Conservation (phyloP, 768 basidiomycete species). For the Mycena vulgaris region DNA sequence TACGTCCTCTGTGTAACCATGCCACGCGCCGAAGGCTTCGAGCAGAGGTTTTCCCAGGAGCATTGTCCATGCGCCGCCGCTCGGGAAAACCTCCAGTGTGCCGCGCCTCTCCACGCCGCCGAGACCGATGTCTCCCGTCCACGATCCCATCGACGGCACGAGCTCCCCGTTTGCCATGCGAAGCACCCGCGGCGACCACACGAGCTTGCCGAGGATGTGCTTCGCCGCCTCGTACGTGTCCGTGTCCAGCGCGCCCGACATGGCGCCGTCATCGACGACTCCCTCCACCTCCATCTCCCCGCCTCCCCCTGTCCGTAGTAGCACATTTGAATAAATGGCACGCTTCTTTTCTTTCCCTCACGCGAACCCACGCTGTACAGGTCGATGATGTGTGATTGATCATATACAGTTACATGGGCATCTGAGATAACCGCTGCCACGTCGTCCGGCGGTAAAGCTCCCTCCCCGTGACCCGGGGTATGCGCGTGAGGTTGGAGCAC, state of each 20-base stretch:
- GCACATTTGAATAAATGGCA: conserved; percentile 26
- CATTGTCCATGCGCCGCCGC: conserved; percentile 35
- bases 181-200: conserved; percentile 6
- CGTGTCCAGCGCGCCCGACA: conserved; percentile 28
- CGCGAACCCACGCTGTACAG: conserved; percentile 25
- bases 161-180: conserved; percentile 38
- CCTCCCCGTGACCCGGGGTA: conserved; percentile 21
- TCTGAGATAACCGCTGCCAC: conserved; percentile 21
- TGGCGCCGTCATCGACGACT: conserved; percentile 35
- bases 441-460: conserved; percentile 11
- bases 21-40: conserved; percentile 30
- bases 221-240: conserved; percentile 11
- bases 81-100: conserved; percentile 37
- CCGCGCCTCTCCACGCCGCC: conserved; percentile 17
- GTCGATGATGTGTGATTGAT: conserved; percentile 24
- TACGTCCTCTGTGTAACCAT: conserved; percentile 30
- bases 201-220: not conserved
- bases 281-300: not conserved
- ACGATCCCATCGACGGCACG: conserved; percentile 29
- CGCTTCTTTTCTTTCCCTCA: not conserved
- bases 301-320: not conserved
- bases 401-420: not conserved
- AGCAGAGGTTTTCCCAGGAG: conserved; percentile 39
- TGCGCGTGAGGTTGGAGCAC: conserved; percentile 14
- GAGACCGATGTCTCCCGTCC: conserved; percentile 30